Evolutionary conservation across 331 rosid species (phyloP).

Genomic region (Erythrophleum ivorense): DNA sequence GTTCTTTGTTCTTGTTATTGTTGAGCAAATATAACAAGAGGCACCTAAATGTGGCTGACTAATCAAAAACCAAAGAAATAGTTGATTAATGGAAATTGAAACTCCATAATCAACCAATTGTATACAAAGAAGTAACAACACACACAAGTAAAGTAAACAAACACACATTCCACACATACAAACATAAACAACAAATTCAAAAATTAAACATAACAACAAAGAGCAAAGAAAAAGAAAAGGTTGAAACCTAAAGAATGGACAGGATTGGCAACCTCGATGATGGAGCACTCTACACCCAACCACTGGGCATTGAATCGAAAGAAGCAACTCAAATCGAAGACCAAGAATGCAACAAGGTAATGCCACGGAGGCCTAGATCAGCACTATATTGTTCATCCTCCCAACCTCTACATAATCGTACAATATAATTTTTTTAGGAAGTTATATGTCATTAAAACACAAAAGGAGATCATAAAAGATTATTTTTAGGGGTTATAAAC

Average conservation of each 20-base stretch:
- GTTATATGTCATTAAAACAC: too few species aligned
- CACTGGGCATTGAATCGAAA: too few species aligned
- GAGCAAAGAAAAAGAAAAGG: background rate
- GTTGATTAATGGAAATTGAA: background rate
- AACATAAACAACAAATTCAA: background rate
- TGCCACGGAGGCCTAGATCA: background rate
- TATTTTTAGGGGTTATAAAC: too few species aligned
- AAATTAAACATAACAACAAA: background rate
- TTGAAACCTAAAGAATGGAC: conserved; percentile 3
- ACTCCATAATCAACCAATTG: conserved; percentile 3
- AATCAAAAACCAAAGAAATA: background rate
- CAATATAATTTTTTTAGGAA: too few species aligned
- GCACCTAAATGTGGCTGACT: background rate
- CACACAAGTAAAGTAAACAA: background rate
- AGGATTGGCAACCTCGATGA: background rate
- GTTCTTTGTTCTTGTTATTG: too few species aligned
- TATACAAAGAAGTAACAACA: background rate
- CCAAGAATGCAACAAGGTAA: background rate
- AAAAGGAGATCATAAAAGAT: too few species aligned
- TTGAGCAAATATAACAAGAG: too few species aligned
- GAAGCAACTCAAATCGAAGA: background rate
- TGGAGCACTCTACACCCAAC: background rate
- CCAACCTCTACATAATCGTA: background rate
- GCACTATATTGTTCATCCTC: background rate
- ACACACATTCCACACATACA: background rate